Conservation (phyloP, 169 alveolate genomes). For the Gregarina niphandrodes region DNA sequence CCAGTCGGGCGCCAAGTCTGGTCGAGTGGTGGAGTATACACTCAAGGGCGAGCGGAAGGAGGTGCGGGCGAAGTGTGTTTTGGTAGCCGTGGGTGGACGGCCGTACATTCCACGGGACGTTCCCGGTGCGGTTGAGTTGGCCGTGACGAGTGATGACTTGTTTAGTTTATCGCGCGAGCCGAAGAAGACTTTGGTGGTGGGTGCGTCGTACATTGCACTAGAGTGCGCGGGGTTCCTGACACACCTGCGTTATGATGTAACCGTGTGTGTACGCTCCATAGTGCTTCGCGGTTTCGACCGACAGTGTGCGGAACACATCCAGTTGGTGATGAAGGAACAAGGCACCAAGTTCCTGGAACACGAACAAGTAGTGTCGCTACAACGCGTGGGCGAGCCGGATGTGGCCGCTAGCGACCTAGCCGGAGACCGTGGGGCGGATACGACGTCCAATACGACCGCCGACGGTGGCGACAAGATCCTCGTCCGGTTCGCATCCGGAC, state of each 20-base stretch:
- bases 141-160: constrained; percentile 86
- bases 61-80: constrained; percentile 56
- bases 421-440: background rate
- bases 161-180: constrained; percentile 59
- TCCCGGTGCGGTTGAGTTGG: constrained; percentile 61
- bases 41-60: constrained; percentile 14
- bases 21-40: background rate
- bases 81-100: constrained; percentile 83
- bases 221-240: constrained; percentile 91
- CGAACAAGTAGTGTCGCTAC: background rate
- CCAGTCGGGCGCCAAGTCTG: constrained; percentile 9
- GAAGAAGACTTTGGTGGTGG: constrained; percentile 79
- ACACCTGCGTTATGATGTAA: constrained; percentile 67
- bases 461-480: too few species aligned
- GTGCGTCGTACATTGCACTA: constrained; percentile 85
- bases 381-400: background rate
- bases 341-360: constrained; percentile 27
- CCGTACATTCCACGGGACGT: constrained; percentile 65
- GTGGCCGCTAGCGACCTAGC: background rate
- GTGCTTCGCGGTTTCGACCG: constrained; percentile 84
- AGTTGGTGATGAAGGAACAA: constrained; percentile 43
- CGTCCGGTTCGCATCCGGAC: constrained; percentile 31
- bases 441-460: background rate
- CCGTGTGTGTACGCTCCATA: constrained; percentile 63
- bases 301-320: constrained; percentile 54